A percentile compares a stretch with the other conserved stretches of the same genome.
These are phyloP conservation scores for Seminavis robusta DNA, from an alignment of 108 stramenopile genomes.

Conservation along the genomic window DNA sequence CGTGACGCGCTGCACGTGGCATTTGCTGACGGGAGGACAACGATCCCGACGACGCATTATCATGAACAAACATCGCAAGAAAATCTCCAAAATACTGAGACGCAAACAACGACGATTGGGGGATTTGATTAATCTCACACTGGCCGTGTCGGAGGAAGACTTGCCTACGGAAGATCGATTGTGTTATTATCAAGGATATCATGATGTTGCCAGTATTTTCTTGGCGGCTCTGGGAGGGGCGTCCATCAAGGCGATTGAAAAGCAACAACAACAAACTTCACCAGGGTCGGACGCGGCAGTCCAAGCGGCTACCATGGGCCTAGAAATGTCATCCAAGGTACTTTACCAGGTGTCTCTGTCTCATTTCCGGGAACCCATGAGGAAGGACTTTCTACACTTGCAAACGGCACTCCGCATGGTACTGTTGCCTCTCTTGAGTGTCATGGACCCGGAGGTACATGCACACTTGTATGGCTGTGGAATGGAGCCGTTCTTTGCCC, in stretches of 20 bases:
- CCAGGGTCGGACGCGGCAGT: too few relatives aligned
- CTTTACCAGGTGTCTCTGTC: constrained; percentile 55
- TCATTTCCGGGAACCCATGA: constrained; percentile 66
- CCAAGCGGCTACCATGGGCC: constrained; percentile 21
- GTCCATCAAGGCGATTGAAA: constrained; percentile 1
- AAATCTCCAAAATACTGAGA: constrained; percentile 5
- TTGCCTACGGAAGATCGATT: constrained; percentile 18
- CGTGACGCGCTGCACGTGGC: constrained; percentile 80
- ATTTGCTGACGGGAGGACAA: constrained; percentile 68
- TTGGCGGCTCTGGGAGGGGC: constrained; percentile 62
- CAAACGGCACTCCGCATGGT: constrained; percentile 59
- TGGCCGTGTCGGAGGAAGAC: constrained; percentile 48
- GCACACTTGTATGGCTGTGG: constrained; percentile 64
- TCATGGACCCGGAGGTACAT: constrained; percentile 67
- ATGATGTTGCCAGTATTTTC: constrained; percentile 81
- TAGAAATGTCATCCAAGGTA: constrained; percentile 65
- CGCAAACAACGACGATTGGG: constrained; percentile 72
- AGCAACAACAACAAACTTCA: background rate
- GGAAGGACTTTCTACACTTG: constrained; percentile 48
- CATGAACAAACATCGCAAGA: constrained; percentile 47
- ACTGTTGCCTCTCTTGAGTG: constrained; percentile 60
- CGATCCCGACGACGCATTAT: constrained; percentile 55
- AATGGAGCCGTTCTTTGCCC: constrained; percentile 90
- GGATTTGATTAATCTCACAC: constrained; percentile 68
- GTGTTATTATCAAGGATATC: constrained; percentile 87